Conservation (phyloP, 768 basidiomycete genomes). For the Tricholomella constricta region DNA sequence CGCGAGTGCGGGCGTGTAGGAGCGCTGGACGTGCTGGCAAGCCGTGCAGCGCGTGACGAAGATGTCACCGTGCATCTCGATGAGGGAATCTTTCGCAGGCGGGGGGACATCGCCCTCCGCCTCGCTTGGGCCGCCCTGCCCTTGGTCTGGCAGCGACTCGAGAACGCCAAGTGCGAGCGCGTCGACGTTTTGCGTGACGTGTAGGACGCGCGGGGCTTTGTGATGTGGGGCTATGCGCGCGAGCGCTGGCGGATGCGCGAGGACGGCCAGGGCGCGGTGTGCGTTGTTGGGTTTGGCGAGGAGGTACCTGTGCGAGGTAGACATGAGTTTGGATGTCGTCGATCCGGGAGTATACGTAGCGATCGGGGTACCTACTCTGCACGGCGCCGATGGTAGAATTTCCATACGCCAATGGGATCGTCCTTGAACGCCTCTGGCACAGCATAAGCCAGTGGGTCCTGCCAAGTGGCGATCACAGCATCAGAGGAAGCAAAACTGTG, state of each 20-base stretch:
- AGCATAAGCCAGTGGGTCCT: slow-evolving; percentile 26
- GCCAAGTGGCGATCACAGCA: not conserved
- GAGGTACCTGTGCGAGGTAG: slow-evolving; percentile 26
- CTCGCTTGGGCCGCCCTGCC: not conserved
- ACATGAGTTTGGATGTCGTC: not conserved
- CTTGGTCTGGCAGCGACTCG: slow-evolving; percentile 15
- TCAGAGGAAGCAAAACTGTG: not conserved
- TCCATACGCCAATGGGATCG: slow-evolving; percentile 43
- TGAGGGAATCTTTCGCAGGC: slow-evolving; percentile 16
- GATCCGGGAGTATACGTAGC: not conserved
- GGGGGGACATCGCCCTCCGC: not conserved
- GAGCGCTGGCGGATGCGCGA: slow-evolving; percentile 33
- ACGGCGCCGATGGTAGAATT: slow-evolving; percentile 49
- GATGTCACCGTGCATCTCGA: slow-evolving; percentile 56
- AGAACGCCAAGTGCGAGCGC: slow-evolving; percentile 38
- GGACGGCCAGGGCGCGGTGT: slow-evolving; percentile 42
- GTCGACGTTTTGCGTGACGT: slow-evolving; percentile 53
- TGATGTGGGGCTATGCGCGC: slow-evolving; percentile 33
- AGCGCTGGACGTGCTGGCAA: slow-evolving; percentile 27
- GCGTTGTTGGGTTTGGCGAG: slow-evolving; percentile 45
- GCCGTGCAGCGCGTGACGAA: slow-evolving; percentile 45
- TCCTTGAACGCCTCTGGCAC: slow-evolving; percentile 41
- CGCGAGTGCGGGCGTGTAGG: slow-evolving; percentile 31
- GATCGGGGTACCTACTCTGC: slow-evolving; percentile 36
- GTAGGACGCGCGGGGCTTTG: slow-evolving; percentile 26